Evolutionary conservation across 306 rosid genomes (phyloP), one percentile per base, ranked within the genome.

Genomic region (Comarum palustre): DNA sequence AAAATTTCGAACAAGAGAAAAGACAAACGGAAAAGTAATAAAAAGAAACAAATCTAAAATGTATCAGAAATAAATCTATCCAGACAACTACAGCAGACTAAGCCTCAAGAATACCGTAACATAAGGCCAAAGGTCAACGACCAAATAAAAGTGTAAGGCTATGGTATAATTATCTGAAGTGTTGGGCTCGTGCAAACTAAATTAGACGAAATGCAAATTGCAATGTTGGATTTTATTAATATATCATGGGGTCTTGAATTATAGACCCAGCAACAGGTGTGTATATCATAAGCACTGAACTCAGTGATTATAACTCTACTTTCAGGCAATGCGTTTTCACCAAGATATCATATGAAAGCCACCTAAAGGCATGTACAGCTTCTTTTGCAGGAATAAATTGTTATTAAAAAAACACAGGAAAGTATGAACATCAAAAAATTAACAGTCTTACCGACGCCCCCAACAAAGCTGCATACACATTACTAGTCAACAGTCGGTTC

Each of bases 371-470:
- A 2, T 31, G 22, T 32, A 32, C 12, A 5, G 43, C 63, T 27
- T 58, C 17, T 25, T 48, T 73, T 73, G 43, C n/a, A 41, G 41
- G 57, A 39, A 70, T 58, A 71, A 65, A 45, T 8, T 29, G 55
- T 17, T 29, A 20, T 31, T 52, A 52, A 71, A 46, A 15, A 36
- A 15, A 55, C 15, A 52, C 25, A 27, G 16, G n/a, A 60, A 10
- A 24, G 34, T 57, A 66, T 15, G 57, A 58, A 59, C 43, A 13
- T 42, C 22, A 55, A 63, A 60, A 46, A 81, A 68, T 72, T 77
- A 79, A 47, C 34, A 69, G 52, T 80, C 92, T 80, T 94, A 94
- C 99, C 93, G 97, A 89, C 65, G 97, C 96, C 77, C 93, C 91
- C 83, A 94, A 81, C 77, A 94, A 84, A 48, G 96, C 91, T 25